phyloP scores from a whole-genome alignment of 78 protist genomes.

The Acrasis kona region DNA sequence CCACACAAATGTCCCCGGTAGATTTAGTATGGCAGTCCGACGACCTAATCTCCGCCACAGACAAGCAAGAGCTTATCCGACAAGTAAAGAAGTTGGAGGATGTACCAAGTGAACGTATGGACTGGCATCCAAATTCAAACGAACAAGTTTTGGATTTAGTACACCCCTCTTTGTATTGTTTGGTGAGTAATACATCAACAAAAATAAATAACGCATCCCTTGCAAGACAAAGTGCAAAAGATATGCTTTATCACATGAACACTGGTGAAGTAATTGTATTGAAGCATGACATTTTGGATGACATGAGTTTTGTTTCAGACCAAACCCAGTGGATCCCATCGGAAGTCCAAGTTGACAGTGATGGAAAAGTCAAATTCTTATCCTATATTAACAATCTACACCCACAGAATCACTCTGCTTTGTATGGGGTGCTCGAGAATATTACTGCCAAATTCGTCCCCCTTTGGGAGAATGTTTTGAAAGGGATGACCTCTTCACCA shows the following conservation, averaged over 20 bases:
- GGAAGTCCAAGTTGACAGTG: conserved; percentile 11
- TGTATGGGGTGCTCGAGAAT: conserved; percentile 15
- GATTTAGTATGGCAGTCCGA: neutral
- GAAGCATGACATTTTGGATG: neutral
- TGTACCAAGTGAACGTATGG: neutral
- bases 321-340: conserved; percentile 40
- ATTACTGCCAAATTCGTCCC: conserved; percentile 29
- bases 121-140: neutral
- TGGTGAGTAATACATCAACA: no score
- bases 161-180: neutral
- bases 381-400: conserved; percentile 45
- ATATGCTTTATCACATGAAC: neutral
- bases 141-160: neutral
- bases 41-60: neutral
- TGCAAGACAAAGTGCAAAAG: neutral
- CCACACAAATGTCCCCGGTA: neutral
- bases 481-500: neutral
- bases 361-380: conserved; percentile 24
- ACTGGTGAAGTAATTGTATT: neutral
- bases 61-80: neutral
- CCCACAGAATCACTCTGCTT: conserved; percentile 18
- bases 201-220: neutral
- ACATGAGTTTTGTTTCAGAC: neutral
- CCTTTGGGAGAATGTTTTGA: conserved; percentile 18
- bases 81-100: neutral